phyloP scores from a whole-genome alignment of 441 rosid genomes.

The Aquilaria agallochum region DNA sequence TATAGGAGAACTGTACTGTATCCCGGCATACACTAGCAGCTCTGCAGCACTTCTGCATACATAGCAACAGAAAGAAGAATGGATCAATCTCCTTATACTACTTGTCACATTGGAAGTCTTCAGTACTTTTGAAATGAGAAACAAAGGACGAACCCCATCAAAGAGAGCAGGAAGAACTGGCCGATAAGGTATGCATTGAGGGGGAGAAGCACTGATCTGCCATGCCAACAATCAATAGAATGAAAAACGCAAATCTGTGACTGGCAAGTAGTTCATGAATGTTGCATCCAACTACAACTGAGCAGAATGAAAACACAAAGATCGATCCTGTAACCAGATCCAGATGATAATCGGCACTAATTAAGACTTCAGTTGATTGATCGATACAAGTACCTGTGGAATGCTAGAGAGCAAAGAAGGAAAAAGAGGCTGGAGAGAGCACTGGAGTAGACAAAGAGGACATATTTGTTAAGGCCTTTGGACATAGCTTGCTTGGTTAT shows the following conservation, averaged over 20 bases:
- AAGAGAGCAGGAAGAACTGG: conserved; percentile 17
- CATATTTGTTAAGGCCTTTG: conserved; percentile 25
- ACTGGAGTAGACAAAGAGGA: conserved; percentile 23
- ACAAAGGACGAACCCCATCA: conserved; percentile 12
- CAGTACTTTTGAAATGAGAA: too few relatives aligned
- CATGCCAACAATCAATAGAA: not conserved
- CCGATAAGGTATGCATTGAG: conserved; percentile 10
- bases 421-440: conserved; percentile 23
- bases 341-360: not conserved
- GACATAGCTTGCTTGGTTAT: conserved; percentile 25
- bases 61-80: too few relatives aligned
- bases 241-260: not conserved
- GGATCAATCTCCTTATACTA: too few relatives aligned
- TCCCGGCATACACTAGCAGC: conserved; percentile 22
- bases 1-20: conserved; percentile 37
- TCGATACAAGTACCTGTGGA: conserved; percentile 20
- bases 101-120: too few relatives aligned
- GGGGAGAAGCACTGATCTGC: conserved; percentile 15
- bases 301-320: not conserved
- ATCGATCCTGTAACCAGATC: not conserved
- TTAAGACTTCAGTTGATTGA: not conserved
- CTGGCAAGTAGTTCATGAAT: too few relatives aligned
- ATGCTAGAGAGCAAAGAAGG: conserved; percentile 20
- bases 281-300: too few relatives aligned
- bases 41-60: not conserved